Base-by-base conservation (phyloP, 2,329 filamentous ascomycete genomes). In the Ophiostoma sp. region DNA sequence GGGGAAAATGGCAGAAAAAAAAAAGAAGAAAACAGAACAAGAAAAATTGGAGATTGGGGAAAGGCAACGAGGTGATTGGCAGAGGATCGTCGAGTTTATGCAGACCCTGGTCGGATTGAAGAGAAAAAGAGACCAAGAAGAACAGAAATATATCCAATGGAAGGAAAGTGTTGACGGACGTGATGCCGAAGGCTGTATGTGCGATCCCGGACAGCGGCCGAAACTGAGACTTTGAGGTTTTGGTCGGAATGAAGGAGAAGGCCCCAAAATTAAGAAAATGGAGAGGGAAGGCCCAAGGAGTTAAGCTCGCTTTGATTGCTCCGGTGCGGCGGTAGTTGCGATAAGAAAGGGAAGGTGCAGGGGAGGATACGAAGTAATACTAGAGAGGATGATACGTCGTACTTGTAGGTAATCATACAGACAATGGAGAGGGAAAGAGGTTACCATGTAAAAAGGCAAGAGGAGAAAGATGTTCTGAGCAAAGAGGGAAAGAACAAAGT, bases 281-380 rank as follows among this genome's bases (percentile, higher is more conserved):
- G 57, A 71, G 50, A 57, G 25, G 31, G 22, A 57, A 50, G 39
- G 57, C 25, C 36, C 42, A 48, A 50, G 70, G 55, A 66, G 55
- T 72, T 42, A 72, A 36, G 45, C 48, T 68, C 50, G 63, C 71
- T 69, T 48, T 22, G 71, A 68, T 72, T 36, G n/a, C 63, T 48
- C 63, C 61, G 50, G 70, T 52, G 57, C 70, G 70, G 70, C 70
- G 42, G 57, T 36, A 64, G 22, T 15, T 71, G 17, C 55, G 69
- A 63, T 50, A 63, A 69, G 63, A 6, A 25, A 42, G 64, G 42
- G 11, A 36, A 42, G 64, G 42, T 39, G 22, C 61, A 69, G n/a
- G 17, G 17, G 42, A 48, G 42, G 15, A 2, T 12, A 19, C 11
- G 3, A n/a, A 45, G 19, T 45, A 45, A 45, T 45, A 45, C 42